phyloP scores from a whole-genome alignment of 495 filamentous ascomycete genomes.

The Bombardia bombarda region DNA sequence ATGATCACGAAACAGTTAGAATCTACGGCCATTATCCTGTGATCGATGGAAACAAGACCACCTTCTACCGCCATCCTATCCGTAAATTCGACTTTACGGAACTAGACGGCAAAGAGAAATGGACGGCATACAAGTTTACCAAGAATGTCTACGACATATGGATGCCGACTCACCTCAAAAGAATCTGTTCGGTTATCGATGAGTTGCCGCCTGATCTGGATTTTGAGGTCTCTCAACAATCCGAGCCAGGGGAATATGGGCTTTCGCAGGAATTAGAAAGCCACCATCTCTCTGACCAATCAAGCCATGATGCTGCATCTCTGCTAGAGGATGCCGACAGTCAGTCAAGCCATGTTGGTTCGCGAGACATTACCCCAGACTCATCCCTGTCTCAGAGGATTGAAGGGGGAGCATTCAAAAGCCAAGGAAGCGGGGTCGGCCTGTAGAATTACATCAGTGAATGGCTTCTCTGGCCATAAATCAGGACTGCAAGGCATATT shows the following conservation, averaged over 20 bases:
- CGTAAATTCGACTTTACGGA: not conserved
- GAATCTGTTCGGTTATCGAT: not conserved
- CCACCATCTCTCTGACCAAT: not conserved
- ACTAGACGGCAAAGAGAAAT: not conserved
- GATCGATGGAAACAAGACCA: not conserved
- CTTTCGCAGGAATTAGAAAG: not conserved
- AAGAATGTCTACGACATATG: not conserved
- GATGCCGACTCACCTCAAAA: not conserved
- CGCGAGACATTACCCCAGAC: not conserved
- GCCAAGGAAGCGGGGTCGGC: too few relatives aligned
- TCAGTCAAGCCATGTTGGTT: not conserved
- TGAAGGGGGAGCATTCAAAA: too few relatives aligned
- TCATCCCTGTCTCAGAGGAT: too few relatives aligned
- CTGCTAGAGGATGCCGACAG: not conserved
- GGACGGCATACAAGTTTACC: not conserved
- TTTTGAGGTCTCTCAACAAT: not conserved
- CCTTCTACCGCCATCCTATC: constrained; percentile 1
- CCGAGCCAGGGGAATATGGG: not conserved
- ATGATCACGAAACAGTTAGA: constrained; percentile 27
- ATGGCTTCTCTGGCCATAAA: too few relatives aligned
- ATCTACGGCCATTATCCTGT: constrained; percentile 28
- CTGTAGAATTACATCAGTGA: too few relatives aligned
- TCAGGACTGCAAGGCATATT: too few relatives aligned
- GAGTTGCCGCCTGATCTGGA: too few relatives aligned
- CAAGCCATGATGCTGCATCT: not conserved